Evolutionary conservation across 306 rosid genomes (phyloP).

Genomic region (Urtica urens): DNA sequence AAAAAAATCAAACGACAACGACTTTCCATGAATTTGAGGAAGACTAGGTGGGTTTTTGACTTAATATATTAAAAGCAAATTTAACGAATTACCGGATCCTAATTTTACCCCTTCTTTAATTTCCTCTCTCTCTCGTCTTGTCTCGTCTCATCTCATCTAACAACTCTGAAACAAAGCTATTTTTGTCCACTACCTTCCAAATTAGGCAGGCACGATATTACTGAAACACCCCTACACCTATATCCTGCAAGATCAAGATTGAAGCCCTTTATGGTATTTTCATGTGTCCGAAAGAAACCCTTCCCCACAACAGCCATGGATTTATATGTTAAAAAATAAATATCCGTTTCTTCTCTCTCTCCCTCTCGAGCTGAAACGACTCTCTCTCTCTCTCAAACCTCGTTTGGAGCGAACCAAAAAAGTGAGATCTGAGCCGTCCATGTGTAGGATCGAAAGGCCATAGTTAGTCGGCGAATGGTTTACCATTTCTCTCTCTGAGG

Average conservation of each 20-base stretch:
- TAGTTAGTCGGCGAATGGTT: constrained; percentile 28
- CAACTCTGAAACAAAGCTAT: not conserved
- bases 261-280: constrained; percentile 12
- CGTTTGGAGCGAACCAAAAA: constrained; percentile 7
- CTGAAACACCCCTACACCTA: constrained; percentile 1
- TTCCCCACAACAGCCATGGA: not conserved
- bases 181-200: not conserved
- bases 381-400: not conserved
- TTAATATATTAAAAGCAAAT: not conserved
- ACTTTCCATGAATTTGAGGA: not conserved
- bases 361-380: not conserved
- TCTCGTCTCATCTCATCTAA: too few relatives aligned
- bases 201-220: not conserved
- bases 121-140: too few relatives aligned
- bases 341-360: constrained; percentile 5
- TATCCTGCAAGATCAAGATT: not conserved
- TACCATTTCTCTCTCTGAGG: constrained; percentile 22
- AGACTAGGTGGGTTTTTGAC: not conserved
- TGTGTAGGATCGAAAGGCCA: constrained; percentile 30
- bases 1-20: not conserved
- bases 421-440: constrained; percentile 27
- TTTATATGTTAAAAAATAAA: not conserved
- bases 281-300: not conserved
- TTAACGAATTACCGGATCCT: not conserved
- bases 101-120: not conserved